Evolutionary conservation across 2,329 filamentous ascomycete species (phyloP).

Genomic region (Beauveria scarabaeidicola): DNA sequence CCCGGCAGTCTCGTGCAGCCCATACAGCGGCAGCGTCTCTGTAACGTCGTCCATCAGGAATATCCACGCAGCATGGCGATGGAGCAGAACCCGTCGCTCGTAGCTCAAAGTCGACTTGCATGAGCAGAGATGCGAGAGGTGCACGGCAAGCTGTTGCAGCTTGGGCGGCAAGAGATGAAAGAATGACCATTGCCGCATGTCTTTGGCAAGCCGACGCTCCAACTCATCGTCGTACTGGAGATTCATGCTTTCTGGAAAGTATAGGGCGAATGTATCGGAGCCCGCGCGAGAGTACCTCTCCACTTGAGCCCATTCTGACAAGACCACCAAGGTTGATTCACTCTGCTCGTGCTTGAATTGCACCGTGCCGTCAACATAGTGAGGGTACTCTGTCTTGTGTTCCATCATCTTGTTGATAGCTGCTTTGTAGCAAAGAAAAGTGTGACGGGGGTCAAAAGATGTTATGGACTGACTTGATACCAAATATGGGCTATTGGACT

Average conservation of each 20-base stretch:
- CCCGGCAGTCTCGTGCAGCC: slow-evolving; percentile 2
- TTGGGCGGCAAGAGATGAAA: slow-evolving; percentile 32
- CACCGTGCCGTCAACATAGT: not conserved
- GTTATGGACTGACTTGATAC: not conserved
- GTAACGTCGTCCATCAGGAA: slow-evolving; percentile 8
- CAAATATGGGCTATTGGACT: too few relatives aligned
- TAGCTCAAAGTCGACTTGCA: not conserved
- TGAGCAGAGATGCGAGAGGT: slow-evolving; percentile 4
- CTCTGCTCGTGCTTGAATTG: not conserved
- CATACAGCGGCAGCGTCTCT: slow-evolving; percentile 4
- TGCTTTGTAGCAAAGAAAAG: not conserved
- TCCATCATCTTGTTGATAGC: not conserved
- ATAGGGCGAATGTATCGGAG: not conserved
- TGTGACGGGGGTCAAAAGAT: too few relatives aligned
- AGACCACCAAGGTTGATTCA: not conserved
- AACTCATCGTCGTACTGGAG: not conserved
- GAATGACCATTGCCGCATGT: slow-evolving; percentile 13
- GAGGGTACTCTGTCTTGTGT: not conserved
- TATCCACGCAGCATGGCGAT: slow-evolving; percentile 4
- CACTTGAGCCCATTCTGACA: not conserved
- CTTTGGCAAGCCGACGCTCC: not conserved
- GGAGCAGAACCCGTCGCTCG: slow-evolving; percentile 4
- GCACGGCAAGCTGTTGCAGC: not conserved
- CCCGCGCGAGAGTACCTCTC: not conserved
- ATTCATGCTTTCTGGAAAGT: not conserved